Percentiles rank a stretch among this genome's conserved stretches.
Conservation (phyloP, 306 rosid species). For the Rosa multiflora region DNA sequence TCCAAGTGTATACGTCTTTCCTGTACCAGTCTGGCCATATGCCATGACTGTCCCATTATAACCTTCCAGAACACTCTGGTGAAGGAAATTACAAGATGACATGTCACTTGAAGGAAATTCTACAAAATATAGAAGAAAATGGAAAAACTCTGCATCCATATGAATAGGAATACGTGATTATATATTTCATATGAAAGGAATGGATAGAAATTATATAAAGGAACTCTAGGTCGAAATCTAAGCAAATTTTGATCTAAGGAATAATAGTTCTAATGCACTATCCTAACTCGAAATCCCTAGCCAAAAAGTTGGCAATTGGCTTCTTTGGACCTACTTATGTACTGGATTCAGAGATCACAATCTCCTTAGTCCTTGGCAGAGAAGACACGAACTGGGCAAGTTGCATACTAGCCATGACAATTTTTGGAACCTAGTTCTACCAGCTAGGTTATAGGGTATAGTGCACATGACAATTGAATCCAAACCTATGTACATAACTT, state of each 20-base stretch:
- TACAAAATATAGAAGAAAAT: slow-evolving; percentile 17
- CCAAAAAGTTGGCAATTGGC: neutral
- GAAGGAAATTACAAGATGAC: slow-evolving; percentile 33
- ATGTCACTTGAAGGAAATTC: slow-evolving; percentile 29
- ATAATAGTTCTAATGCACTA: neutral
- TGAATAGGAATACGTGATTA: neutral
- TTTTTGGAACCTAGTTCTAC: neutral
- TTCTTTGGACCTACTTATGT: neutral
- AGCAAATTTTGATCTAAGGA: neutral
- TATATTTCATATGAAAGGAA: neutral
- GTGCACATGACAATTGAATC: neutral
- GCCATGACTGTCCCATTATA: slow-evolving; percentile 99
- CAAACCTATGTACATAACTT: neutral
- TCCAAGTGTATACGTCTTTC: slow-evolving; percentile 96
- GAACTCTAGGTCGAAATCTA: neutral
- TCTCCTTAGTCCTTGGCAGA: neutral
- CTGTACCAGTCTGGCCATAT: slow-evolving; percentile 98
- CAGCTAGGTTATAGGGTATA: neutral
- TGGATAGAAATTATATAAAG: neutral
- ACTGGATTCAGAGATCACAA: neutral
- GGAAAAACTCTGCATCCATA: neutral
- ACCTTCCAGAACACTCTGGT: slow-evolving; percentile 92
- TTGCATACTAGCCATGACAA: neutral
- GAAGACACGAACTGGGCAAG: neutral
- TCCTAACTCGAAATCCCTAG: neutral